These are phyloP conservation scores for Penicillium paxilli DNA, from an alignment of 495 filamentous ascomycete genomes.

Conservation along the genomic window DNA sequence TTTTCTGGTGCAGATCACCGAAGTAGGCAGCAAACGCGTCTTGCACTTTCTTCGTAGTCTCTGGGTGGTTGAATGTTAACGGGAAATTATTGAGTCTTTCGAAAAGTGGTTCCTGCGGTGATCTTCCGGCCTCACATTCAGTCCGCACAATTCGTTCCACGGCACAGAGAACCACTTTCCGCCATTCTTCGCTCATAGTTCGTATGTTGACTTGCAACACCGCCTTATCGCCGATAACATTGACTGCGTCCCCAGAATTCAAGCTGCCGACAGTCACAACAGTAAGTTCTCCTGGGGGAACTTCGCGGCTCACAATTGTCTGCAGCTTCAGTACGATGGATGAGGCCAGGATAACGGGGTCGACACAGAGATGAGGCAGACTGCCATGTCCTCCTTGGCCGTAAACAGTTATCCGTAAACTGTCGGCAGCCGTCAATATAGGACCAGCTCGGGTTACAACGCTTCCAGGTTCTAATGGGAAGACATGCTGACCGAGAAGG, in stretches of 20 bases:
- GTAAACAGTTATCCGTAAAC: constrained; percentile 50
- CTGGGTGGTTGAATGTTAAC: constrained; percentile 41
- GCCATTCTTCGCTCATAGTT: constrained; percentile 37
- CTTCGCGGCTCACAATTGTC: constrained; percentile 50
- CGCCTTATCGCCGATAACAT: constrained; percentile 51
- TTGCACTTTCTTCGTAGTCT: constrained; percentile 26
- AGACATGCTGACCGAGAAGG: constrained; percentile 53
- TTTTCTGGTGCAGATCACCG: constrained; percentile 41
- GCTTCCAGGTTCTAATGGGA: constrained; percentile 45
- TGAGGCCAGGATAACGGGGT: constrained; percentile 51
- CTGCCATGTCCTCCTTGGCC: constrained; percentile 55
- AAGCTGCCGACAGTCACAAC: constrained; percentile 54
- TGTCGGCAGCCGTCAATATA: constrained; percentile 51
- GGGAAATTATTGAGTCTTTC: constrained; percentile 46
- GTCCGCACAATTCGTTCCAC: constrained; percentile 52
- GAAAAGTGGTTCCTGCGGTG: constrained; percentile 43
- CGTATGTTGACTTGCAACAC: constrained; percentile 50
- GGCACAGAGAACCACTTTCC: constrained; percentile 38
- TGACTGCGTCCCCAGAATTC: constrained; percentile 53
- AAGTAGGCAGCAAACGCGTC: constrained; percentile 39
- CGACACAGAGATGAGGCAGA: constrained; percentile 50
- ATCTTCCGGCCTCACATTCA: constrained; percentile 49
- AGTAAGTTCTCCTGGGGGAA: constrained; percentile 46
- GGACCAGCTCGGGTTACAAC: constrained; percentile 39
- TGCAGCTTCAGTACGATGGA: constrained; percentile 51